phyloP scores from a whole-genome alignment of 805 yeast genomes.

The Kodamaea leandrae region DNA sequence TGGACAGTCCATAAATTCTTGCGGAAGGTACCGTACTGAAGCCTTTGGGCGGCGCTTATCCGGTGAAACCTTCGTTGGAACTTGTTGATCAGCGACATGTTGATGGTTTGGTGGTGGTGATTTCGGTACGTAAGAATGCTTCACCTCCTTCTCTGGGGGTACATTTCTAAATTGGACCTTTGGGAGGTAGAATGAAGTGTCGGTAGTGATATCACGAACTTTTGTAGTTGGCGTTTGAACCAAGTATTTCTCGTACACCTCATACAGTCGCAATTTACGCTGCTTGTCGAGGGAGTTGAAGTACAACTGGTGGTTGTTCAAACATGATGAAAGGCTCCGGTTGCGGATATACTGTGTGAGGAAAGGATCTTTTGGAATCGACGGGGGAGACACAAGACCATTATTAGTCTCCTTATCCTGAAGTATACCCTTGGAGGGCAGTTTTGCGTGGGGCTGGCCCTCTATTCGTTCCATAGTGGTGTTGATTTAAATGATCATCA shows the following conservation, averaged over 20 bases:
- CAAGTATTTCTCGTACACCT: slow-evolving; percentile 24
- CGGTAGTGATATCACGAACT: slow-evolving; percentile 6
- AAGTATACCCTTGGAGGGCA: background rate
- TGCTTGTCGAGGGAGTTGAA: slow-evolving; percentile 18
- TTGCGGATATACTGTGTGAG: slow-evolving; percentile 22
- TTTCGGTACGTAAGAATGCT: background rate
- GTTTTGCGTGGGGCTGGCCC: background rate
- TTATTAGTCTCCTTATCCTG: background rate
- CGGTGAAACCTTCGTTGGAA: background rate
- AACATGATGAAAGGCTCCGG: slow-evolving; percentile 13
- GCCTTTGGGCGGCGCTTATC: background rate
- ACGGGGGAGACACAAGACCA: slow-evolving; percentile 9
- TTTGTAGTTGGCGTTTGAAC: slow-evolving; percentile 8
- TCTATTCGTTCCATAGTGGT: slow-evolving; percentile 4
- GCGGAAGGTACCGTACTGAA: slow-evolving; percentile 34
- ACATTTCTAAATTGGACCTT: background rate
- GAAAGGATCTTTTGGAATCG: slow-evolving; percentile 18
- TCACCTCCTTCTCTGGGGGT: background rate
- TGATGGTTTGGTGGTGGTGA: background rate
- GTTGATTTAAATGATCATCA: background rate
- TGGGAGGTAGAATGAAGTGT: slow-evolving; percentile 8
- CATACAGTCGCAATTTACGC: slow-evolving; percentile 20
- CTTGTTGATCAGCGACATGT: background rate
- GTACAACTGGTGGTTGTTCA: slow-evolving; percentile 19
- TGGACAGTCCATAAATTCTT: slow-evolving; percentile 61